Evolutionary conservation across 2,329 filamentous ascomycete species (phyloP), one percentile per base, ranked within the genome.

Genomic region (Celoporthe dispersa): DNA sequence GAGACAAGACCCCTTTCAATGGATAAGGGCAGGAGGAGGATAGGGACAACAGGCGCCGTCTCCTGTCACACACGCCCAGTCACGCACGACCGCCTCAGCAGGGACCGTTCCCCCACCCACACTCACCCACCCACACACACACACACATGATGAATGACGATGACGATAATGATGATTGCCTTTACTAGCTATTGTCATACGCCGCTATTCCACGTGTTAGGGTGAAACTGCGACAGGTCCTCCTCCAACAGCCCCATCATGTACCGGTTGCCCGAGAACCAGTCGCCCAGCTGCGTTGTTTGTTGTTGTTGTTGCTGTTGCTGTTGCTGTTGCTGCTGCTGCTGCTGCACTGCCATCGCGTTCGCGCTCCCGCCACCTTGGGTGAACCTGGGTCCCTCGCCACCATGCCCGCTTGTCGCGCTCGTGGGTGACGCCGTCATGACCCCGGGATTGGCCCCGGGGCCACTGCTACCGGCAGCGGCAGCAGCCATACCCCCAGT

Each of bases 231-330:
- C 66, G 83, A 83, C 69, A 86, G 72, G 60, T 91, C 89, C 70
- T 90, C 87, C 75, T 92, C 90, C 76, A 91, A 77, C 69, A 91
- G 75, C 0, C 87, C 88, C 81, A 91, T 85, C 81, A 92, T 87
- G 74, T 90, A 89, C 68, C 86, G 84, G 70, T 88, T 91, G 1
- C 89, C 88, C 3, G 87, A 88, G 73, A 90, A 91, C 89, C 89
- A 91, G 72, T 90, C 88, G 2, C 87, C 86, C 70, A 91, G 78
- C 61, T 88, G 85, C 41, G 84, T 79, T 33, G 80, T 77, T 70
- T 80, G 76, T 22, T 48, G 44, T 11, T 48, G 44, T 5, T 48
- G 44, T 5, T 48, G 41, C 12, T 44, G 41, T 22, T 44, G 41
- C 5, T 44, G 39, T 19, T 44, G 41, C 16, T 44, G 41, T 19